A percentile compares a stretch with the other conserved stretches of the same genome.
phyloP scores from a whole-genome alignment of 306 rosid species.

The Echinosophora koreensis region DNA sequence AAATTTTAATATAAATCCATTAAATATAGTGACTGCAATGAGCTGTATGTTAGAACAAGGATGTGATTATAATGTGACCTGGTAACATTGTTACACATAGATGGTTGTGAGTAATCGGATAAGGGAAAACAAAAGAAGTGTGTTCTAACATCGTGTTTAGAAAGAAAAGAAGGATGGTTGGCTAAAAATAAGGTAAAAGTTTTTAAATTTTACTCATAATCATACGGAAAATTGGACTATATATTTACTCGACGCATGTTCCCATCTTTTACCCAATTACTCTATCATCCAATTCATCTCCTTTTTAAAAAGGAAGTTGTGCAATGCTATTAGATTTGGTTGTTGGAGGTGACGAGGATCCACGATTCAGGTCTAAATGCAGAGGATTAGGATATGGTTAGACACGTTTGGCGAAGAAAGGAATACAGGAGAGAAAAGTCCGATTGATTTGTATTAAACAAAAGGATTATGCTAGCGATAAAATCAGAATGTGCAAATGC shows the following conservation, averaged over 20 bases:
- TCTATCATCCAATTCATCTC: too few relatives aligned
- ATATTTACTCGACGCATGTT: too few relatives aligned
- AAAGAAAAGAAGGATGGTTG: too few relatives aligned
- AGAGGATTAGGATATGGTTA: neutral
- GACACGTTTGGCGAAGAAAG: neutral
- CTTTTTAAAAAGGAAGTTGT: too few relatives aligned
- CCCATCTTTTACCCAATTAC: too few relatives aligned
- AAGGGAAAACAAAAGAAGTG: neutral
- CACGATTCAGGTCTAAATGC: neutral
- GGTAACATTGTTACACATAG: neutral
- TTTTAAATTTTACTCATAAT: too few relatives aligned
- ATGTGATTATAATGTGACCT: neutral
- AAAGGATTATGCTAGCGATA: neutral
- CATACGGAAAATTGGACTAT: too few relatives aligned
- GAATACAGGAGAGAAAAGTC: neutral
- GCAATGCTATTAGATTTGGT: too few relatives aligned
- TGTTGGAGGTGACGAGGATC: neutral
- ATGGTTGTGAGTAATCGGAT: neutral
- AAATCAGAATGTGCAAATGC: neutral
- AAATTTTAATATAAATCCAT: neutral
- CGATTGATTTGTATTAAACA: neutral
- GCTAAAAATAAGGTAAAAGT: neutral
- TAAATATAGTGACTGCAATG: neutral
- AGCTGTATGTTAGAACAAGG: neutral
- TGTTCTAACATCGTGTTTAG: too few relatives aligned